A percentile compares a stretch with the other conserved stretches of the same genome.
Evolutionary conservation across 805 yeast species (phyloP).

Genomic region (Starmerella bombi): DNA sequence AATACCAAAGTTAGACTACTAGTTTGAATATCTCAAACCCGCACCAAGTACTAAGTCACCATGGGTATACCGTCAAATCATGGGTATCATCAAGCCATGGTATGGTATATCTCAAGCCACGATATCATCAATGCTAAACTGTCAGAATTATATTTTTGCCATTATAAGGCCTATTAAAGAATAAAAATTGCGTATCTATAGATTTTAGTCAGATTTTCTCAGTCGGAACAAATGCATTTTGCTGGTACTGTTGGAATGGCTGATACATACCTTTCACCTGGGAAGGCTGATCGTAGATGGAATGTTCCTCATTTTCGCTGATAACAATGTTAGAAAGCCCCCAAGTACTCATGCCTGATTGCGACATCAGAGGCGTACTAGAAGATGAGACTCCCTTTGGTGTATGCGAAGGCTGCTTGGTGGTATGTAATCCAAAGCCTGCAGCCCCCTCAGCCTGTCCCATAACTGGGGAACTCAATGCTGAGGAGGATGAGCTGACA

Average conservation of each 20-base stretch:
- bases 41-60: too few relatives aligned
- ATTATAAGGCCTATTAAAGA: too few relatives aligned
- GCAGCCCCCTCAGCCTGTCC: not conserved
- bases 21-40: too few relatives aligned
- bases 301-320: not conserved
- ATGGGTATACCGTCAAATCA: too few relatives aligned
- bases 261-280: constrained; percentile 1
- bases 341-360: not conserved
- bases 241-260: constrained; percentile 12
- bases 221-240: not conserved
- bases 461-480: not conserved
- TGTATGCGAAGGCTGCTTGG: not conserved
- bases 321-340: not conserved
- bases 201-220: not conserved
- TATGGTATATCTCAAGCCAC: too few relatives aligned
- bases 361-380: not conserved
- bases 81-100: too few relatives aligned
- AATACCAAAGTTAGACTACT: too few relatives aligned
- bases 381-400: not conserved
- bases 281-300: not conserved
- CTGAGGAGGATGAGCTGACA: not conserved
- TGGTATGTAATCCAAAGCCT: not conserved
- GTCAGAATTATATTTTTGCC: too few relatives aligned
- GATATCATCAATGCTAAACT: too few relatives aligned
- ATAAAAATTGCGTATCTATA: too few relatives aligned